Evolutionary conservation across 306 rosid genomes (phyloP), one percentile per base, ranked within the genome.

Genomic region (Cicer bijugum): DNA sequence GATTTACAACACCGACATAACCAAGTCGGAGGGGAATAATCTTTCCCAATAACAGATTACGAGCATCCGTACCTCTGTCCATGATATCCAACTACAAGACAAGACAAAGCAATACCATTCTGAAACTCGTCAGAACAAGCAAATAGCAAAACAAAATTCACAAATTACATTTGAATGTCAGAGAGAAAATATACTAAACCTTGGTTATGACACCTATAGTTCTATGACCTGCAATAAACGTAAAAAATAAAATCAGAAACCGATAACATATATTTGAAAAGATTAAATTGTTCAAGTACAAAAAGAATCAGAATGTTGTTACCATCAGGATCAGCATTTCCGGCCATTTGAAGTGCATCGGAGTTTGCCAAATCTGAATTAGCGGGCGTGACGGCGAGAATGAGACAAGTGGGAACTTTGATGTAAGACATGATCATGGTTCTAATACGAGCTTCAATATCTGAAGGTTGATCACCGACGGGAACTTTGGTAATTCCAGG

Each of bases 61-160:
- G 90, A 12, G 99, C 99, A 90, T 94, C 99, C 23, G 99, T 94
- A 79, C 99, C 97, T 86, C 99, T 89, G 83, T 94, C 99, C 99
- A 91, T 94, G 73, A 94, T 94, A 83, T 94, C 98, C 88, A 94
- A 81, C 98, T 94, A 71, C 67, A 78, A 17, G 53, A 56, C 66
- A 63, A 74, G 19, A 63, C 68, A 58, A 63, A 76, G 12, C 28
- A 68, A 77, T 15, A 12, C 45, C 67, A 69, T 15, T 14, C 58
- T 59, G 45, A 77, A 74, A 17, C 28, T 64, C n/a, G 69, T 86
- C 81, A 84, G 74, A 57, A 75, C 65, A 66, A 11, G 19, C 48
- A 48, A 75, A 81, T 46, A 44, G n/a, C 72, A 38, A 19, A 63
- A 69, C 40, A 68, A 57, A 44, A 10, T 60, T 68, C 12, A 70